phyloP scores from a whole-genome alignment of 768 basidiomycete species.

The Auricularia cornea region DNA sequence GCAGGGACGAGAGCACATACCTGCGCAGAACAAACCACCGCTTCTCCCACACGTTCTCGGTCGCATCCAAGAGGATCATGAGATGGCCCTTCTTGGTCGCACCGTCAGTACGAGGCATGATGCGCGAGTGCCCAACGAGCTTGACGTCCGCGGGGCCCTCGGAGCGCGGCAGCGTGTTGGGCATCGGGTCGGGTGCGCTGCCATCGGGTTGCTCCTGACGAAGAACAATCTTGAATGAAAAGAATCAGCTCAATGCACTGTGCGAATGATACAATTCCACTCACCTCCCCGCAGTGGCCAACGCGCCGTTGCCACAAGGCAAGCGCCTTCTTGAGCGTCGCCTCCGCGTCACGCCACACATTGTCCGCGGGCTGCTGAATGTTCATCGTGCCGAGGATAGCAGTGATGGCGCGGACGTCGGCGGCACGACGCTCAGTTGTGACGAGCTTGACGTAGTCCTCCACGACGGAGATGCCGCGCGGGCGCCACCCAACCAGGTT shows the following conservation, averaged over 20 bases:
- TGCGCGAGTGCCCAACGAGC: constrained; percentile 62
- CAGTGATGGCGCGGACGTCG: constrained; percentile 84
- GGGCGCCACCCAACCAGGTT: constrained; percentile 75
- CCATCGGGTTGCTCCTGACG: constrained; percentile 65
- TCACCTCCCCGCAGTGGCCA: constrained; percentile 67
- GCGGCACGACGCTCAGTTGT: constrained; percentile 67
- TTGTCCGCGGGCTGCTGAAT: constrained; percentile 27
- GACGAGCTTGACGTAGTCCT: constrained; percentile 72
- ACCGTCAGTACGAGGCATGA: constrained; percentile 65
- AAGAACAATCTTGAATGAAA: constrained; percentile 57
- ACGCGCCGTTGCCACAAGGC: constrained; percentile 79
- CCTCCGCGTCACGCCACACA: constrained; percentile 59
- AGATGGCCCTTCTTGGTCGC: constrained; percentile 81
- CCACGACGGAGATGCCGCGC: constrained; percentile 78
- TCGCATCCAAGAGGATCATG: constrained; percentile 72
- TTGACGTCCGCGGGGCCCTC: constrained; percentile 48
- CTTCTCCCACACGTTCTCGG: constrained; percentile 70
- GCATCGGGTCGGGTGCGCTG: constrained; percentile 26
- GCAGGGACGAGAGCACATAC: constrained; percentile 30
- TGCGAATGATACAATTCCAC: constrained; percentile 13
- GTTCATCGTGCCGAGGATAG: constrained; percentile 41
- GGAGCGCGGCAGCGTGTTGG: constrained; percentile 26
- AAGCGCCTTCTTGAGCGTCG: constrained; percentile 54
- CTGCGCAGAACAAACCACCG: constrained; percentile 83
- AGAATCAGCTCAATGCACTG: constrained; percentile 9